Base-by-base conservation (phyloP, 2,329 filamentous ascomycete genomes). In the Didymosphaeria variabile region DNA sequence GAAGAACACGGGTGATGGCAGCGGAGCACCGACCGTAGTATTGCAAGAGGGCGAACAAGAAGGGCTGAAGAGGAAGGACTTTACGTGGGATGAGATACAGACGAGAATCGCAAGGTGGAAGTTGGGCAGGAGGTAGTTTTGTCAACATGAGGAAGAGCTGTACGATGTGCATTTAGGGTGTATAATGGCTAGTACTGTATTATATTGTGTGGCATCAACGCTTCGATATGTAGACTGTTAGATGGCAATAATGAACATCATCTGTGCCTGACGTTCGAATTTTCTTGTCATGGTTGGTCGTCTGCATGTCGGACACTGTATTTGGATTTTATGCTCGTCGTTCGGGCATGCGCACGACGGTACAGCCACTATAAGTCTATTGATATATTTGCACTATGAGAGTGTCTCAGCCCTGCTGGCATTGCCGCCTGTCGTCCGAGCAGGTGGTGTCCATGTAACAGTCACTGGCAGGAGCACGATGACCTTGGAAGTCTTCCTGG, bases 21-120 rank as follows among this genome's bases (percentile, higher is more conserved):
- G 89, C 64, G 95, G 95, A 15, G 90, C 92, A 21, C 95, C 95
- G 4, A 99, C 95, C 0, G 93, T 99, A 26, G 94, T 99, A 47
- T 76, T 99, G 71, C 94, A 98, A 83, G 94, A 97, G 81, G 93
- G 93, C 26, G 88, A 94, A 75, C 85, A 91, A 67, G 87, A 90
- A 57, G 90, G 90, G 0, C 84, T 90, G 31, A 88, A 84, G 72
- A 84, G 88, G 66, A 90, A 87, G 68, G 82, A 88, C 34, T 87
- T 96, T 77, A 84, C 85, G 29, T 98, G 95, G 94, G 90, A 91
- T 55, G 91, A 96, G 78, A 94, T 98, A 46, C 93, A 98, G 82
- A 89, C 93, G 60, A 85, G 90, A 57, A 95, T 98, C 70, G 87
- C 89, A 47, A 85, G 86, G 74, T 97, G 94, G 92, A 90, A 92